Evolutionary conservation across 306 rosid genomes (phyloP), one percentile per base, ranked within the genome.

Genomic region (Ammopiptanthus mongolicus): DNA sequence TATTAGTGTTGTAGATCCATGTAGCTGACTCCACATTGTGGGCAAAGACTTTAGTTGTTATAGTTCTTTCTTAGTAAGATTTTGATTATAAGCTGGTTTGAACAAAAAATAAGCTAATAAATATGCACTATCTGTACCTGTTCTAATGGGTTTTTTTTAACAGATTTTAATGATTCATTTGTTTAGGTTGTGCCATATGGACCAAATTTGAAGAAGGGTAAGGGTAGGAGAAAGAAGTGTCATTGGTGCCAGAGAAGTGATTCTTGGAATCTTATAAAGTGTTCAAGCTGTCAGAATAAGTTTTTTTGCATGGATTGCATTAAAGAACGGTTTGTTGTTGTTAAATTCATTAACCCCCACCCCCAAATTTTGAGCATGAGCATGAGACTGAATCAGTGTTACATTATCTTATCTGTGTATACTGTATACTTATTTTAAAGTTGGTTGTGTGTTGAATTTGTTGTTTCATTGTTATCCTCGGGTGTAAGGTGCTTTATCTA

Each of bases 251-350:
- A 84, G 74, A 86, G 73, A 80, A 89, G 91, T 71, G 84, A 81
- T 36, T 81, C 90, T 6, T 23, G 67, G 81, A 87, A 68, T 77
- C 91, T 92, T 42, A 83, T 79, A 0, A 83, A 85, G 92, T 96
- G 99, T 84, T 87, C 87, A 2, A 89, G 93, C 82, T 96, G 99
- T 85, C 87, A 83, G 74, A 90, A 87, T 66, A 87, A 87, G 47
- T 87, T 87, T 70, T 96, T 92, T 81, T 96, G 99, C 84, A 22
- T 74, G 86, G 87, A 83, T 74, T 96, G 99, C 89, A 76, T 92
- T 67, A 89, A 84, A 89, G 92, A 92, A 15, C 82, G 96, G 99
- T 96, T 77, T 59, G 88, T 90, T 60, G 31, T 76, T 50, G 81
- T 86, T 70, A 55, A 17, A 28, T 78, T 82, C 63, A 18, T 37